phyloP scores from a whole-genome alignment of 352 stramenopile genomes.

The Phytophthora aleatoria region DNA sequence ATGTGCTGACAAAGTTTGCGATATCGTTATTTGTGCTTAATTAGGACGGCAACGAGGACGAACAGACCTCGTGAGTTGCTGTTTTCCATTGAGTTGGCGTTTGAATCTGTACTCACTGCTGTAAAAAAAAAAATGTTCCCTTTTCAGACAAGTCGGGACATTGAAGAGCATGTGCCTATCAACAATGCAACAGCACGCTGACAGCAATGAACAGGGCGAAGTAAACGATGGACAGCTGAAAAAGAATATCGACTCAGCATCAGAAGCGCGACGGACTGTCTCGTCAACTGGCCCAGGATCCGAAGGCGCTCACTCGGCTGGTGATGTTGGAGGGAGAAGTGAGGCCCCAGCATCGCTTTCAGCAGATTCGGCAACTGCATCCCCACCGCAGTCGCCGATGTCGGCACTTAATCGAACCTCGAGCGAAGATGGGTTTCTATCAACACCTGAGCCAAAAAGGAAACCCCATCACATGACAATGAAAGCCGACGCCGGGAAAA shows the following conservation, averaged over 20 bases:
- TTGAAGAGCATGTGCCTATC: conserved; percentile 39
- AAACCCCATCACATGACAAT: conserved; percentile 6
- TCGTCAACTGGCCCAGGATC: neutral
- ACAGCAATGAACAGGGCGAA: conserved; percentile 5
- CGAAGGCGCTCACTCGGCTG: neutral
- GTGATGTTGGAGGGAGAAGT: neutral
- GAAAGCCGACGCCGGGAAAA: conserved; percentile 26
- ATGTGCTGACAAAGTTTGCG: neutral
- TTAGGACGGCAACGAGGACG: conserved; percentile 10
- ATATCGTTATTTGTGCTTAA: conserved; percentile 6
- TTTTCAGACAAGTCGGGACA: conserved; percentile 32
- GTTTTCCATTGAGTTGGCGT: neutral
- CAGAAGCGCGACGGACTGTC: neutral
- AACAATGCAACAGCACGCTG: conserved; percentile 20
- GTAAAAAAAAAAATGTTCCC: conserved; percentile 4
- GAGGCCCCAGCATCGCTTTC: conserved; percentile 3
- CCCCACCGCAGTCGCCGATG: conserved; percentile 29
- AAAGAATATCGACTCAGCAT: neutral
- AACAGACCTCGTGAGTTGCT: conserved; percentile 19
- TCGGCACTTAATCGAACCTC: conserved; percentile 28
- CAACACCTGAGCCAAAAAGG: conserved; percentile 29
- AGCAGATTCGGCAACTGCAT: conserved; percentile 15
- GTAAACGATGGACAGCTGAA: conserved; percentile 4
- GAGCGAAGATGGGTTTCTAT: conserved; percentile 27
- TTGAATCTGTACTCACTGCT: conserved; percentile 11